Conservation (phyloP, 1,284 basidiomycete species). For the Ustilago trichophora region DNA sequence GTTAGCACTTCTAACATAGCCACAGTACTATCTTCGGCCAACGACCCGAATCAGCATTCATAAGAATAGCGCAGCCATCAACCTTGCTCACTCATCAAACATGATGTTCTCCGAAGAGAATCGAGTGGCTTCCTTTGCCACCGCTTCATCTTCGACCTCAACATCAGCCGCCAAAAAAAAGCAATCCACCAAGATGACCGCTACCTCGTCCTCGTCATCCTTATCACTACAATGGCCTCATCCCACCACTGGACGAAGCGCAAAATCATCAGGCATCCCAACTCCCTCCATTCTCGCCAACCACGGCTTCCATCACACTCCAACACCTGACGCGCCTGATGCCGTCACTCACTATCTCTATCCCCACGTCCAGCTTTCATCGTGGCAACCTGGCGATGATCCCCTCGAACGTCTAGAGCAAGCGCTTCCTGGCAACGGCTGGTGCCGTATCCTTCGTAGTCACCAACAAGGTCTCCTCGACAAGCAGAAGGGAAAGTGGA, state of each 20-base stretch:
- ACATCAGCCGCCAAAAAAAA: conserved; percentile 36
- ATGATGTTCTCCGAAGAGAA: conserved; percentile 45
- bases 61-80: too few species aligned
- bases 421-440: conserved; percentile 40
- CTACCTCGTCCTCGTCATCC: conserved; percentile 11
- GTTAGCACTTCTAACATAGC: too few species aligned
- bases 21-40: too few species aligned
- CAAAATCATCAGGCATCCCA: conserved; percentile 42
- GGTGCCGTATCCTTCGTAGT: conserved; percentile 47
- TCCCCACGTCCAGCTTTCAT: conserved; percentile 46
- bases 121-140: conserved; percentile 43
- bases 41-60: too few species aligned
- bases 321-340: conserved; percentile 45
- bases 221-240: conserved; percentile 39
- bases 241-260: conserved; percentile 26
- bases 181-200: conserved; percentile 22
- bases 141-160: conserved; percentile 25
- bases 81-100: background rate
- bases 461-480: conserved; percentile 21
- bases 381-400: conserved; percentile 56
- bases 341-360: conserved; percentile 56
- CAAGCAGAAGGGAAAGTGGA: conserved; percentile 26
- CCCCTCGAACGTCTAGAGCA: conserved; percentile 44
- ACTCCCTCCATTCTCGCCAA: conserved; percentile 53
- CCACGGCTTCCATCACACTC: conserved; percentile 59